Evolutionary conservation across 176 grass and related monocot genomes (phyloP), one percentile per base, ranked within the genome.

Genomic region (Neostapfia colusana): DNA sequence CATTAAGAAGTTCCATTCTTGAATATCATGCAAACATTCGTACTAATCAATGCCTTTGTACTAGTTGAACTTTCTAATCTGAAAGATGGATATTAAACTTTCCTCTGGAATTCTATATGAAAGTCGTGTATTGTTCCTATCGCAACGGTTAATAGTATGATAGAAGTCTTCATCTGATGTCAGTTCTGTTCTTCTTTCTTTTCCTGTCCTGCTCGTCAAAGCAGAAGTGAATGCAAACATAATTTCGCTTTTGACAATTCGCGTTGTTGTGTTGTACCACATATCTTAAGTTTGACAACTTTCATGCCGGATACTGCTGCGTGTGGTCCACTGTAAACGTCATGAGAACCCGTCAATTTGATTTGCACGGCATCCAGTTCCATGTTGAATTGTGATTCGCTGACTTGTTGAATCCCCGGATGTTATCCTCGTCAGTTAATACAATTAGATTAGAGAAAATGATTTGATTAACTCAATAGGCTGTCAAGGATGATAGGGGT

Each of bases 11-110:
- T 69, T 60, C 0, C 38, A 59, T 20, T n/a, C 26, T 17, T 70
- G 38, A 37, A 75, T 80, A 56, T 23, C 64, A 55, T 63, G 11
- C 53, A 28, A 14, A 41, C 64, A 8, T 31, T 75, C 63, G 43
- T 79, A 69, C 75, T 80, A 75, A 83, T 80, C 7, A 20, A 20
- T 23, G 36, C 35, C 25, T n/a, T 10, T 75, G 36, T 88, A 75
- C 42, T 12, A 31, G 31, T 55, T 65, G 28, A 63, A 70, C 75
- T 61, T 83, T 69, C 63, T 75, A 53, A 64, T 76, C 70, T 2
- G 15, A 63, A 84, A 83, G 55, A 70, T 63, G 76, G 23, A 60
- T 67, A 61, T 53, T 51, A n/a, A 67, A 20, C 34, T 20, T 67
- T 9, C 31, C 49, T 23, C 23, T 17, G 26, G 17, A 25, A 34